Base-by-base conservation (phyloP, 2,329 filamentous ascomycete genomes). In the Penicillium palitans region DNA sequence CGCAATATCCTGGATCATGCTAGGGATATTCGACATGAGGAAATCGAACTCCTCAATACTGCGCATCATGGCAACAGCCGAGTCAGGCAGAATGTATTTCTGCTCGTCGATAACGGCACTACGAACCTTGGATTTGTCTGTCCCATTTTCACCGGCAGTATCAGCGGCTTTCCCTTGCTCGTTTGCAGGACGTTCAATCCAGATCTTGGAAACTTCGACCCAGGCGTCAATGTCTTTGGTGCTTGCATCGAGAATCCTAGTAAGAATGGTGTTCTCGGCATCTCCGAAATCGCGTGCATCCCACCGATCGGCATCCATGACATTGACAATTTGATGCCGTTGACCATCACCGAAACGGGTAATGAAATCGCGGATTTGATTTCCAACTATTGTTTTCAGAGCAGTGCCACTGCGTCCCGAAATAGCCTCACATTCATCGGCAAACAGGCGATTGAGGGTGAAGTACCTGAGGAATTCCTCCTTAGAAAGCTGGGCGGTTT, bases 1-100 rank as follows among this genome's bases (percentile, higher is more conserved):
- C 0, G 91, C 90, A 53, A 97, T 88, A 58, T 97, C 92, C 2
- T 87, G 82, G 1, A 91, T 90, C 86, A 97, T 93, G 60, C 89
- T 93, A 1, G 95, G 93, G 57, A 98, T 93, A 33, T 88, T 88
- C 6, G 90, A 83, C 57, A 93, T 88, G 4, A 99, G 83, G 61
- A 90, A 90, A 63, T 96, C 82, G 74, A 96, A 96, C 17, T 87
- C 85, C 59, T 91, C 88, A 63, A 97, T 88, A 51, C 90, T 91
- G 57, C 87, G 84, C 55, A 99, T 83, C 63, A 95, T 93, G 1
- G 90, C 80, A 33, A 93, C 82, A 0, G 91, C 93, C 6, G 92
- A 96, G 53, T 89, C 84, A 0, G 95, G 92, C 12, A 99, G 84
- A 56, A 96, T 87, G 72, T 91, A 98, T 53, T 86, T 87, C 71